Evolutionary conservation across 2,329 filamentous ascomycete species (phyloP).

Genomic region (Fusarium sp.): DNA sequence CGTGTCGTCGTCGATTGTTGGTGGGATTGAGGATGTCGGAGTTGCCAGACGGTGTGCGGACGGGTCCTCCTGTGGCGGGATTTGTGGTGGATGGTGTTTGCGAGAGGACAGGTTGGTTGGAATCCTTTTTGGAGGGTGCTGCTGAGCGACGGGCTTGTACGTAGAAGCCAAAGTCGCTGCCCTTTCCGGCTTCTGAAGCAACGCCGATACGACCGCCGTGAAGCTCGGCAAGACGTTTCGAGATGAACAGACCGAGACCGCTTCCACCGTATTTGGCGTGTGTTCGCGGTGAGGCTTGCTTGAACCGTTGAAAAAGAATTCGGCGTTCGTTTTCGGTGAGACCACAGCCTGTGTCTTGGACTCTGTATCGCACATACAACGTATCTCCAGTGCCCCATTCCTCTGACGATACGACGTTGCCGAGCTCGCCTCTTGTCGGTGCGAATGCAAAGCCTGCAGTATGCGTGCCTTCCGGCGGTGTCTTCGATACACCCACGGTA

Average conservation of each 20-base stretch:
- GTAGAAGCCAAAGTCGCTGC: slow-evolving; percentile 73
- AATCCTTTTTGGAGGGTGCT: slow-evolving; percentile 29
- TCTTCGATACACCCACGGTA: slow-evolving; percentile 58
- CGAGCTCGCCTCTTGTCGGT: slow-evolving; percentile 10
- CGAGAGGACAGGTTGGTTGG: not conserved
- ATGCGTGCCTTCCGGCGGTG: not conserved
- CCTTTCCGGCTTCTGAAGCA: slow-evolving; percentile 65
- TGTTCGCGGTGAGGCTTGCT: slow-evolving; percentile 65
- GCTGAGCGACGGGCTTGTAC: slow-evolving; percentile 63
- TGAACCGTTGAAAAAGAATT: slow-evolving; percentile 74
- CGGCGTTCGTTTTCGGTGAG: slow-evolving; percentile 71
- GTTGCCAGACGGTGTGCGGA: not conserved
- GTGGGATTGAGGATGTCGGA: not conserved
- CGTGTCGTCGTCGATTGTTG: not conserved
- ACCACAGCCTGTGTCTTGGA: slow-evolving; percentile 74
- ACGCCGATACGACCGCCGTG: slow-evolving; percentile 75
- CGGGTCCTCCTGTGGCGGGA: not conserved
- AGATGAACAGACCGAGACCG: slow-evolving; percentile 73
- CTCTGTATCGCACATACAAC: slow-evolving; percentile 60
- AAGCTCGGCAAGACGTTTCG: slow-evolving; percentile 69
- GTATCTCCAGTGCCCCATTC: slow-evolving; percentile 51
- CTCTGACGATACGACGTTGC: slow-evolving; percentile 30
- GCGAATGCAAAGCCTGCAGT: slow-evolving; percentile 25
- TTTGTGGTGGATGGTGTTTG: not conserved
- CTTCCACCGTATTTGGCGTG: slow-evolving; percentile 72